A percentile compares a stretch with the other conserved stretches of the same genome.
phyloP scores from a whole-genome alignment of 495 filamentous ascomycete species.

The Thermothielavioides terrestris region DNA sequence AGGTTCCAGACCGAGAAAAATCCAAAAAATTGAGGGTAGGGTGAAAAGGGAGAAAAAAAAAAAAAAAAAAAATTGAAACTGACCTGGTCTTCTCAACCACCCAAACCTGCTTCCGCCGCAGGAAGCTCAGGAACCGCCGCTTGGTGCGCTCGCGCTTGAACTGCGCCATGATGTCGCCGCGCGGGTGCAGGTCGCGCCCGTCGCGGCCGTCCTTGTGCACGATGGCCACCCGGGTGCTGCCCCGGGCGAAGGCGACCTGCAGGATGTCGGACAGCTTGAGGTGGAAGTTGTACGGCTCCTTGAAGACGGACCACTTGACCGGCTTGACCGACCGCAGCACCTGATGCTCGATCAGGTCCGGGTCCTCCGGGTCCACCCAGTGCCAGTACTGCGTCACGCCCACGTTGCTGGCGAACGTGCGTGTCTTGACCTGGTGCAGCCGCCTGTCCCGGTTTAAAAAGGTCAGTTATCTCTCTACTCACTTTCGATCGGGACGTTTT shows the following conservation, averaged over 20 bases:
- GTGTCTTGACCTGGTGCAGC: slow-evolving; percentile 39
- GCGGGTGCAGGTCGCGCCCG: slow-evolving; percentile 4
- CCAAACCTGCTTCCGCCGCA: slow-evolving; percentile 29
- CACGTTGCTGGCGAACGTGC: slow-evolving; percentile 27
- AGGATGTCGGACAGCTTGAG: slow-evolving; percentile 29
- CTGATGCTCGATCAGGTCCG: slow-evolving; percentile 36
- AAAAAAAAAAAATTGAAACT: slow-evolving; percentile 3
- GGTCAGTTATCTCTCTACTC: no score
- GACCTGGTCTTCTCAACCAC: slow-evolving; percentile 28
- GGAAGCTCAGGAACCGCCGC: slow-evolving; percentile 35
- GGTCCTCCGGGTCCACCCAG: slow-evolving; percentile 19
- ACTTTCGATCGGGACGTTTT: no score
- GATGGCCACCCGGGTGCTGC: slow-evolving; percentile 27
- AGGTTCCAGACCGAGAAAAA: no score
- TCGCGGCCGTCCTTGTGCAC: slow-evolving; percentile 15
- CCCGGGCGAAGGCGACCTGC: slow-evolving; percentile 29
- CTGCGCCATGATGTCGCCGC: slow-evolving; percentile 32
- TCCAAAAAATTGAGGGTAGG: background rate
- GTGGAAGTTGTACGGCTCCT: slow-evolving; percentile 39
- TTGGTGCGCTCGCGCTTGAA: slow-evolving; percentile 42
- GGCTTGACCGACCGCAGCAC: slow-evolving; percentile 34
- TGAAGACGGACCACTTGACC: slow-evolving; percentile 38
- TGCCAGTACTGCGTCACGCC: slow-evolving; percentile 45
- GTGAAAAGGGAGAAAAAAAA: background rate
- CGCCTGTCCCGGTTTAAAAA: no score